Evolutionary conservation across 768 basidiomycete genomes (phyloP).

Genomic region (Hypholoma fasciculare): DNA sequence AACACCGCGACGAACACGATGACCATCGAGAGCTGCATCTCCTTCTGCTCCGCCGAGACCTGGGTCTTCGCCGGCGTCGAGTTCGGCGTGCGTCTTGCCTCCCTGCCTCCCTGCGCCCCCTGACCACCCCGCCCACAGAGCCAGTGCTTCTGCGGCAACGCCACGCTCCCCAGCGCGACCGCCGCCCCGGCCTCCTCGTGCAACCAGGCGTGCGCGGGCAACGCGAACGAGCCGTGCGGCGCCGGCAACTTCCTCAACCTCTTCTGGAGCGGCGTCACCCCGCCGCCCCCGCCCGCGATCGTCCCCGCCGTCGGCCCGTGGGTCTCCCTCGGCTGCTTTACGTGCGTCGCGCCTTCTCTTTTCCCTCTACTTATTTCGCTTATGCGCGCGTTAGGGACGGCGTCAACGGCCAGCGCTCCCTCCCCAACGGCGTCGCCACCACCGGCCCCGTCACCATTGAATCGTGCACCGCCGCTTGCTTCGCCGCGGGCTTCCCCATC

Average conservation of each 20-base stretch:
- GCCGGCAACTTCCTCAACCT: conserved; percentile 59
- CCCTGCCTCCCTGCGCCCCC: no score
- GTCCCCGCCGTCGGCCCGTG: conserved; percentile 60
- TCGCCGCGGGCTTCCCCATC: conserved; percentile 43
- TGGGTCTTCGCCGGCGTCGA: conserved; percentile 74
- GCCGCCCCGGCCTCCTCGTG: conserved; percentile 51
- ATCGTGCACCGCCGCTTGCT: conserved; percentile 62
- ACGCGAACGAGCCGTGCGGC: conserved; percentile 59
- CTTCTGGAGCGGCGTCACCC: conserved; percentile 60
- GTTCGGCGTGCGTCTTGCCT: conserved; percentile 35
- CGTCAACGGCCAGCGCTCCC: conserved; percentile 39
- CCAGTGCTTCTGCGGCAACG: conserved; percentile 58
- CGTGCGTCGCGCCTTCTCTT: no score
- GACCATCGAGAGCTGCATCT: conserved; percentile 57
- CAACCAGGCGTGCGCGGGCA: conserved; percentile 60
- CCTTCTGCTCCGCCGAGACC: conserved; percentile 42
- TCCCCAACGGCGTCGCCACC: conserved; percentile 35
- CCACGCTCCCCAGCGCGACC: conserved; percentile 40
- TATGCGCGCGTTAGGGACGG: conserved; percentile 35
- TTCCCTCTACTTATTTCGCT: no score
- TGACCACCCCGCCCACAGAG: conserved; percentile 13
- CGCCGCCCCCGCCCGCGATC: conserved; percentile 56
- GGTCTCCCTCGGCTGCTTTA: conserved; percentile 76
- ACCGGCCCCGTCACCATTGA: conserved; percentile 51
- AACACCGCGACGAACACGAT: conserved; percentile 48